Base-by-base conservation (phyloP, 805 yeast genomes). In the Metschnikowia gelsemii region DNA sequence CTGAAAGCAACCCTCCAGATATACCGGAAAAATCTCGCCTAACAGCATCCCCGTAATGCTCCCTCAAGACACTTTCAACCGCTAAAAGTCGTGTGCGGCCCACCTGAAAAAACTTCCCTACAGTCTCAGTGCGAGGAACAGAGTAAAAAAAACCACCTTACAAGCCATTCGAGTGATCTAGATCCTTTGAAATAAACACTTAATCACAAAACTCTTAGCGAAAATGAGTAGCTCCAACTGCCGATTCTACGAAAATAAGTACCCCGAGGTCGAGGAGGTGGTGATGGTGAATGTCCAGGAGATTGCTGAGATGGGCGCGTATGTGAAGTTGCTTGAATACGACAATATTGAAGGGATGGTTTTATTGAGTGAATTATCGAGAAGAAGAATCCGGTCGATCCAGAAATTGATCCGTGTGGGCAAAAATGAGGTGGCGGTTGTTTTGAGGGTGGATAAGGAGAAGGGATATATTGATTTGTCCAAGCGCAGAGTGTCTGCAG, bases 261-360 rank as follows among this genome's bases (percentile, higher is more conserved):
- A 82, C 74, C 99, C 99, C 46, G 99, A 93, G 70, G 96, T 93
- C 59, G 99, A 93, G 56, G 99, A 93, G 66, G 95, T 93, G 55
- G 98, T 93, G 51, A 91, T 93, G 95, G 99, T 93, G 62, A 93
- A 93, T 68, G 99, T 93, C 55, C 95, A 87, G 67, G 95, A 87
- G 65, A 93, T 93, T 57, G 99, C 98, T 54, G 99, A 93, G 68
- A 93, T 93, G 99, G 99, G 99, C 46, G 99, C 99, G 11, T 93
- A 93, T 66, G 96, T 93, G 51, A 91, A 89, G 67, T 76, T 93
- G 52, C 77, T 93, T 51, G 99, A 93, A 70, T 93, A 93, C 63
- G 98, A 93, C 70, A 93, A 91, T 65, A 91, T 93, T 61, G 99
- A 93, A 70, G 99, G 99, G 60, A 93, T 93, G 99, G 96, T 93